These are phyloP conservation scores for Seminavis robusta DNA, from an alignment of 108 stramenopile species.

Conservation along the genomic window DNA sequence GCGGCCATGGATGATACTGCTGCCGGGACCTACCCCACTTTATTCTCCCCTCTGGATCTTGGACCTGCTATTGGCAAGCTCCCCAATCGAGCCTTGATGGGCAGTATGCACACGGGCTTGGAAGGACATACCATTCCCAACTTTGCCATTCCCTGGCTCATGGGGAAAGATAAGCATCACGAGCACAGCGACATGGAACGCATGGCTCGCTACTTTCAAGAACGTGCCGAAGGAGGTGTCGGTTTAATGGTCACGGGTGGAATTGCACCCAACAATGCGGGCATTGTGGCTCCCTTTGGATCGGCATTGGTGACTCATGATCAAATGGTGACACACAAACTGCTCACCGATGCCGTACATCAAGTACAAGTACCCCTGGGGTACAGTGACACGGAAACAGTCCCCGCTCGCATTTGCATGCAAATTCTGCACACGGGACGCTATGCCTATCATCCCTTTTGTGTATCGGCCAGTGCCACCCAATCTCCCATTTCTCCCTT, in stretches of 20 bases:
- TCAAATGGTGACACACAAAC: constrained; percentile 83
- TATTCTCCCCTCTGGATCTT: constrained; percentile 66
- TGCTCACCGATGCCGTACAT: constrained; percentile 92
- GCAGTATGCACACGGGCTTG: constrained; percentile 95
- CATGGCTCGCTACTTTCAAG: constrained; percentile 93
- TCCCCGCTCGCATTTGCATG: constrained; percentile 61
- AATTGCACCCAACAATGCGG: constrained; percentile 89
- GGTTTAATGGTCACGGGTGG: constrained; percentile 99
- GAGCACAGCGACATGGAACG: constrained; percentile 63
- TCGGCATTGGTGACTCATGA: constrained; percentile 77
- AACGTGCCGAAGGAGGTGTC: constrained; percentile 89
- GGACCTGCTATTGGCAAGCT: constrained; percentile 64
- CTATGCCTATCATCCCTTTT: constrained; percentile 94
- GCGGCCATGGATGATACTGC: no score
- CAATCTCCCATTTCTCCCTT: constrained; percentile 91
- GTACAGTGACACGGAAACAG: constrained; percentile 8
- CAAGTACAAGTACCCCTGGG: constrained; percentile 58
- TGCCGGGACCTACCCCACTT: constrained; percentile 58
- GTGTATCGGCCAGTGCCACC: constrained; percentile 81
- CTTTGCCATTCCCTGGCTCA: constrained; percentile 40
- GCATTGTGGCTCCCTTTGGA: constrained; percentile 91
- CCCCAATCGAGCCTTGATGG: constrained; percentile 93
- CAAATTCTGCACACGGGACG: constrained; percentile 96
- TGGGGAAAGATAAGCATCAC: constrained; percentile 6
- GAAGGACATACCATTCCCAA: constrained; percentile 80